phyloP scores from a whole-genome alignment of 768 basidiomycete species.

The Tulasnella calospora region DNA sequence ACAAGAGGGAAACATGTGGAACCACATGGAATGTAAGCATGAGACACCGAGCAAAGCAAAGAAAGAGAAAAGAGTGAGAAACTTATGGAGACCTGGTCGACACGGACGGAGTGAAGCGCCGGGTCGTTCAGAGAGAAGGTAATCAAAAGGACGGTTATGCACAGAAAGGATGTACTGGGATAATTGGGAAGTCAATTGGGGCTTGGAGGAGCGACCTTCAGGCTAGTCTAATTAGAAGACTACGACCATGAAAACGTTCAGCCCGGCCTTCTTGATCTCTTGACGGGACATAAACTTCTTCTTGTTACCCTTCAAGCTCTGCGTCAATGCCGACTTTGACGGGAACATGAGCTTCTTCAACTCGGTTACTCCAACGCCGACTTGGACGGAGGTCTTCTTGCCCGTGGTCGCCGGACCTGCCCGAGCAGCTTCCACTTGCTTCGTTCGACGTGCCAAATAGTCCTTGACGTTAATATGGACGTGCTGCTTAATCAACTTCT shows the following conservation, averaged over 20 bases:
- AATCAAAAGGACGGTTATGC: neutral
- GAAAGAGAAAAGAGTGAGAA: neutral
- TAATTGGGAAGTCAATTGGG: neutral
- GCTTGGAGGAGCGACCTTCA: neutral
- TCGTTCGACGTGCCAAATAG: neutral
- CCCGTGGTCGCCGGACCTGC: neutral
- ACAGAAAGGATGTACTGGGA: neutral
- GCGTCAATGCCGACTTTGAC: neutral
- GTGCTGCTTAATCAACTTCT: conserved; percentile 6
- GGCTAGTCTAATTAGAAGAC: neutral
- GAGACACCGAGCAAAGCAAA: neutral
- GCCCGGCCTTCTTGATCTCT: neutral
- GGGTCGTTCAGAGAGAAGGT: neutral
- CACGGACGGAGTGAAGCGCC: neutral
- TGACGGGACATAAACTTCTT: neutral
- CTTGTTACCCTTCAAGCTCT: neutral
- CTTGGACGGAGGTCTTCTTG: neutral
- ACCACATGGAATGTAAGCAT: neutral
- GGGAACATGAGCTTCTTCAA: conserved; percentile 18
- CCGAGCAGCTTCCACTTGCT: neutral
- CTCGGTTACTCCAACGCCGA: neutral
- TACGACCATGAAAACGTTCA: neutral
- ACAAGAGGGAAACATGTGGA: neutral
- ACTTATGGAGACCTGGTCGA: neutral
- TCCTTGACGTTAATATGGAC: conserved; percentile 11